phyloP scores from a whole-genome alignment of 257 asterid genomes.

The Primulina tabacum region DNA sequence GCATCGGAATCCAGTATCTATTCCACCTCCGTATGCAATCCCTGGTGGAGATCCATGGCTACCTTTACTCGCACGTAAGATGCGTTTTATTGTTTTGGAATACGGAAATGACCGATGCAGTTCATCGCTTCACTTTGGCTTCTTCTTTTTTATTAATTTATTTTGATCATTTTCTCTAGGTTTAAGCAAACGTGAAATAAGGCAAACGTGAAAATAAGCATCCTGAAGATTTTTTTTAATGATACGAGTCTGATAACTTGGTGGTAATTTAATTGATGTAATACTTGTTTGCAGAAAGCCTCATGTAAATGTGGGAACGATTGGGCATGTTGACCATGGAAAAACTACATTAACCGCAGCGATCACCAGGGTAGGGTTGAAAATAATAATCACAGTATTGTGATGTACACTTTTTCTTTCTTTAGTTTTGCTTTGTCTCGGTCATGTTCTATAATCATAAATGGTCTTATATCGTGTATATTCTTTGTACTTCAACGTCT shows the following conservation, averaged over 20 bases:
- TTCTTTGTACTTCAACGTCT: not conserved
- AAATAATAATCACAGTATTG: not conserved
- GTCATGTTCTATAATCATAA: not conserved
- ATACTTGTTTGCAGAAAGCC: constrained; percentile 61
- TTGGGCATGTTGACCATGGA: constrained; percentile 99
- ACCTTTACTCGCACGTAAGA: constrained; percentile 89
- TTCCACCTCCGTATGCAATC: constrained; percentile 40
- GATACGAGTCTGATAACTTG: not conserved
- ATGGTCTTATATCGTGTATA: not conserved
- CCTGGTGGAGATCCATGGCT: constrained; percentile 98
- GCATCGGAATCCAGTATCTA: constrained; percentile 39
- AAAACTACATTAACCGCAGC: constrained; percentile 97
- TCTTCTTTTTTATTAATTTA: not conserved
- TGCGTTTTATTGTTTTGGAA: not conserved
- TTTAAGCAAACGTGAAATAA: not conserved
- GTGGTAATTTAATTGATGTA: constrained; percentile 9
- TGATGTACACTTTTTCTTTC: not conserved
- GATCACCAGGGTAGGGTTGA: constrained; percentile 66
- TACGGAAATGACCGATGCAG: not conserved
- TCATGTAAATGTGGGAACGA: constrained; percentile 94
- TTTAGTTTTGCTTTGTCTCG: not conserved
- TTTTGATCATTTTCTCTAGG: not conserved
- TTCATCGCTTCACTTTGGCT: not conserved
- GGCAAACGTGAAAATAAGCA: not conserved
- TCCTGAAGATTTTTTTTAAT: not conserved